phyloP scores from a whole-genome alignment of 2,329 filamentous ascomycete genomes.

The Sarocladium strictum region DNA sequence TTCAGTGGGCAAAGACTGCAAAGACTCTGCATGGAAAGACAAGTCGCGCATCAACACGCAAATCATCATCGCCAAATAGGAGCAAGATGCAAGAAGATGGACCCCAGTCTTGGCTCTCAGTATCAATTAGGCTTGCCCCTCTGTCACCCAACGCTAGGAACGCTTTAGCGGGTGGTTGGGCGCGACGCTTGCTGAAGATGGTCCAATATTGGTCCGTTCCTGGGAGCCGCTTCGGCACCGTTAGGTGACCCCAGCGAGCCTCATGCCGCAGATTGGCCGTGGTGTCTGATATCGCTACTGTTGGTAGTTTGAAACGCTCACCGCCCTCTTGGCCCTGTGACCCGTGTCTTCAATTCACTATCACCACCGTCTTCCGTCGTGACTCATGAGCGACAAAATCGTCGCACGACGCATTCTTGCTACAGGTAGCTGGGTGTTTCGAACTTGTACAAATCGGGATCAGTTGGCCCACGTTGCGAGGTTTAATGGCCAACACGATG shows the following conservation, averaged over 20 bases:
- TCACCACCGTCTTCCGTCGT: neutral
- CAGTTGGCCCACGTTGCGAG: neutral
- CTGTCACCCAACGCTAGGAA: conserved; percentile 2
- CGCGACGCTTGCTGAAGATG: conserved; percentile 1
- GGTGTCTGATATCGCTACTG: neutral
- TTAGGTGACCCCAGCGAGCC: neutral
- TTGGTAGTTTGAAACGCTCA: conserved; percentile 7
- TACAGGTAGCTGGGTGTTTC: neutral
- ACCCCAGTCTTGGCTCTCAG: conserved; percentile 3
- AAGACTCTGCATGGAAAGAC: neutral
- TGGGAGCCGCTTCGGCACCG: conserved; percentile 5
- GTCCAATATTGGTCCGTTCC: neutral
- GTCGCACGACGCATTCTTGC: neutral
- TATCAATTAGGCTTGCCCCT: neutral
- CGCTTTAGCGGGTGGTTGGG: neutral
- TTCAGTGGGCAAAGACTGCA: too few species aligned
- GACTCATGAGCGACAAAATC: neutral
- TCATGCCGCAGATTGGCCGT: conserved; percentile 4
- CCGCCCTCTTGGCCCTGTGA: conserved; percentile 5
- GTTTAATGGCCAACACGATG: neutral
- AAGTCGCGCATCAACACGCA: neutral
- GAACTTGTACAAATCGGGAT: neutral
- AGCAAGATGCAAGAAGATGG: neutral
- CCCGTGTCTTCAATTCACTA: neutral
- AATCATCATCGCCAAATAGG: neutral